A percentile compares a stretch with the other conserved stretches of the same genome.
Evolutionary conservation across 2,329 filamentous ascomycete genomes (phyloP).

Genomic region (Trichoderma gracile): DNA sequence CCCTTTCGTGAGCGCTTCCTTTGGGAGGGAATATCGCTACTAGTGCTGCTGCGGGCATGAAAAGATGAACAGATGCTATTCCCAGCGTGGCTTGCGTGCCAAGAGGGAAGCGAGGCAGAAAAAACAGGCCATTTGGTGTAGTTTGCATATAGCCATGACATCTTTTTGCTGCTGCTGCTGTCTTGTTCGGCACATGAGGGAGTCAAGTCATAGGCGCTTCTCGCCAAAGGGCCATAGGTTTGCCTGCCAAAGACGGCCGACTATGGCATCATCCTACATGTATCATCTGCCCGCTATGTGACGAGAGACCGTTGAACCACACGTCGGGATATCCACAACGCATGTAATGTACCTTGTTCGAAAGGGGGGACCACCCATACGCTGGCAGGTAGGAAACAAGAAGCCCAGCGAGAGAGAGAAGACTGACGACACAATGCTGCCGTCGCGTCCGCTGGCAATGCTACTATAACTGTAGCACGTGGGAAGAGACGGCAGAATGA

Average conservation of each 20-base stretch:
- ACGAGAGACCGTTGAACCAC: background rate
- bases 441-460: conserved; percentile 2
- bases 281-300: background rate
- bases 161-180: background rate
- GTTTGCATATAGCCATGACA: no score
- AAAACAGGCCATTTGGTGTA: background rate
- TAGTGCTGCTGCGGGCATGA: background rate
- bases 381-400: background rate
- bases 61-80: background rate
- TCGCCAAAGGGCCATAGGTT: background rate
- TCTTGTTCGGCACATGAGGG: background rate
- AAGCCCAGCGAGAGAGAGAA: background rate
- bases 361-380: background rate
- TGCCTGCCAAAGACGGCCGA: background rate
- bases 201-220: background rate
- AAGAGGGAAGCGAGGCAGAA: background rate
- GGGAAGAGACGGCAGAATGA: background rate
- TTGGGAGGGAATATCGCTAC: background rate
- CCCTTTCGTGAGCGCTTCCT: background rate
- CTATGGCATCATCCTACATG: background rate
- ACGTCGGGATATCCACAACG: conserved; percentile 18
- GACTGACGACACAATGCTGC: conserved; percentile 4
- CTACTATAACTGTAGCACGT: conserved; percentile 16
- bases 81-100: conserved; percentile 10
- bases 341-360: conserved; percentile 12